Evolutionary conservation across 1,284 basidiomycete genomes (phyloP).

Genomic region (Pterulicium gracile): DNA sequence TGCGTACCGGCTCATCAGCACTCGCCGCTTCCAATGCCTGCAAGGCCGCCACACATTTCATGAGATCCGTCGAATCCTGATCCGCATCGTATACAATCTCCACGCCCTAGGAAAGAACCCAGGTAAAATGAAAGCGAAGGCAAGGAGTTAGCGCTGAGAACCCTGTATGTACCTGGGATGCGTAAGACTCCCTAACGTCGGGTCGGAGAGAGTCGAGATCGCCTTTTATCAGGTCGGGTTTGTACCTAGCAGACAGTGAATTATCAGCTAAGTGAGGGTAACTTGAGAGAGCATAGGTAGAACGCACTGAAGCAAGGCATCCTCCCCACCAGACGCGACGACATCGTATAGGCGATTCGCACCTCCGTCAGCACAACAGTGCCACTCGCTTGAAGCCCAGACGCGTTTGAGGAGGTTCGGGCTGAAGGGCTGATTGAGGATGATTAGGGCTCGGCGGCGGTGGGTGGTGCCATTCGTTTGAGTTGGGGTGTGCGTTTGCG

Average conservation of each 20-base stretch:
- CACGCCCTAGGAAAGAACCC: slow-evolving; percentile 65
- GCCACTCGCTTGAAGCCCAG: slow-evolving; percentile 60
- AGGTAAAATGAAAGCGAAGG: slow-evolving; percentile 6
- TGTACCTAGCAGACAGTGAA: slow-evolving; percentile 33
- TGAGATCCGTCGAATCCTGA: slow-evolving; percentile 87
- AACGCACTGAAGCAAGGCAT: slow-evolving; percentile 2
- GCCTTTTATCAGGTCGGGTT: slow-evolving; percentile 85
- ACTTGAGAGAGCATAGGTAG: slow-evolving; percentile 3
- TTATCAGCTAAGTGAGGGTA: background rate
- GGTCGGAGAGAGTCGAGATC: slow-evolving; percentile 83
- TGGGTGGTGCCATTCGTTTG: background rate
- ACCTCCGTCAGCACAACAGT: slow-evolving; percentile 87
- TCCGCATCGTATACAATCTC: slow-evolving; percentile 55
- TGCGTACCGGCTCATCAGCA: no score
- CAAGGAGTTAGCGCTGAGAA: slow-evolving; percentile 3
- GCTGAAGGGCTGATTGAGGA: slow-evolving; percentile 84
- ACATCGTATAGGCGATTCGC: slow-evolving; percentile 78
- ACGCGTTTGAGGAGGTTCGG: slow-evolving; percentile 48
- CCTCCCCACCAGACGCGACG: slow-evolving; percentile 3
- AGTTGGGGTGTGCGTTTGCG: background rate
- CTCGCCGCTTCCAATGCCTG: slow-evolving; percentile 34
- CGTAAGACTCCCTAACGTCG: slow-evolving; percentile 68
- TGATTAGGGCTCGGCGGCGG: slow-evolving; percentile 49
- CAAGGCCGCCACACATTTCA: slow-evolving; percentile 77
- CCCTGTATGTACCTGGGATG: slow-evolving; percentile 34